Evolutionary conservation across 306 rosid species (phyloP).

Genomic region (Dalbergia cultrata): DNA sequence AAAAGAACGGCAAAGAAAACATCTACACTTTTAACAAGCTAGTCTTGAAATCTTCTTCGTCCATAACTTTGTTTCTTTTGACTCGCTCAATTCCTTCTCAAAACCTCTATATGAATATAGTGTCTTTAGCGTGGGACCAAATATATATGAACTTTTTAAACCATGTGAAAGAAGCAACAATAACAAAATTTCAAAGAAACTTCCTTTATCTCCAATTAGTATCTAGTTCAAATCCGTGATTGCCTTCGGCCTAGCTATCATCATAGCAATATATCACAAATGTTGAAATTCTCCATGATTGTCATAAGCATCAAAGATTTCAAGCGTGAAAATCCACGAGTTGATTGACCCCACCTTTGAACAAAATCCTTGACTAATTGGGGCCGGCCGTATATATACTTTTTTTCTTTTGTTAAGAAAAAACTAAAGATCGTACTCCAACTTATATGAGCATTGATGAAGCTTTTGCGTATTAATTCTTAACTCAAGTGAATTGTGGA

Average conservation of each 20-base stretch:
- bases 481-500: background rate
- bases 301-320: slow-evolving; percentile 25
- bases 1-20: background rate
- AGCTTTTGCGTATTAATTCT: background rate
- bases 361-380: slow-evolving; percentile 15
- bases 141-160: slow-evolving; percentile 24
- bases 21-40: background rate
- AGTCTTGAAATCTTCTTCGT: background rate
- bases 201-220: slow-evolving; percentile 22
- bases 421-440: background rate
- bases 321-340: slow-evolving; percentile 50
- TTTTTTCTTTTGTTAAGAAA: too few relatives aligned
- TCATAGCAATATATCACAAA: slow-evolving; percentile 13
- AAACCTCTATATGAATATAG: background rate
- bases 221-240: slow-evolving; percentile 37
- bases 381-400: background rate
- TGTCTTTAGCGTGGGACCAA: slow-evolving; percentile 28
- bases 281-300: slow-evolving; percentile 36
- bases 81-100: background rate
- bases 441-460: background rate
- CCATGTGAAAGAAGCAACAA: background rate
- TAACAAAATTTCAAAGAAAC: slow-evolving; percentile 23
- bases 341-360: slow-evolving; percentile 36
- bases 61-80: slow-evolving; percentile 15
- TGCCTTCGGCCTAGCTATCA: slow-evolving; percentile 32